Evolutionary conservation across 768 basidiomycete genomes (phyloP).

Genomic region (Tricholoma matsutake): DNA sequence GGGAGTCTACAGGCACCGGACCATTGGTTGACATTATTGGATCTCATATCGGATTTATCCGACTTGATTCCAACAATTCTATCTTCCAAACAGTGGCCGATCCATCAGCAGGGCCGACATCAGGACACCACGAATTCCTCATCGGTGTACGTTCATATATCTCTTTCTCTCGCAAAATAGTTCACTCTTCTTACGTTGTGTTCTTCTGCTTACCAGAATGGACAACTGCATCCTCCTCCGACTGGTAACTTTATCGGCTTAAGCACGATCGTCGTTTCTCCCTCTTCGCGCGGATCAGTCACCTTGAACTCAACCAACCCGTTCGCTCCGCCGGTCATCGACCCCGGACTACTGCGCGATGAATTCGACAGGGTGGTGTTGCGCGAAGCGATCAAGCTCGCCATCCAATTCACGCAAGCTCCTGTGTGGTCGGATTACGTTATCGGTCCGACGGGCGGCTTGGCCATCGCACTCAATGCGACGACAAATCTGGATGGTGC

Average conservation of each 20-base stretch:
- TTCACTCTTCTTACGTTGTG: neutral
- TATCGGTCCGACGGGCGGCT: constrained; percentile 4
- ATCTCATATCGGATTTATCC: constrained; percentile 16
- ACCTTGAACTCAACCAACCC: constrained; percentile 10
- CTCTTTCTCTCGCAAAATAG: neutral
- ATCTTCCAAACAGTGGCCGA: constrained; percentile 13
- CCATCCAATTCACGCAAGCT: constrained; percentile 10
- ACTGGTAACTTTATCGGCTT: constrained; percentile 14
- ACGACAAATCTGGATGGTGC: neutral
- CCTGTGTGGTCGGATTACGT: constrained; percentile 15
- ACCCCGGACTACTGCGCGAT: constrained; percentile 11
- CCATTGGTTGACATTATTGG: constrained; percentile 20
- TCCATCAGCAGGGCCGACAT: constrained; percentile 22
- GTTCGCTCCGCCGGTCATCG: constrained; percentile 12
- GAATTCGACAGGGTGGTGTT: constrained; percentile 12
- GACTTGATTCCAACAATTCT: constrained; percentile 8
- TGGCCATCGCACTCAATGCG: constrained; percentile 8
- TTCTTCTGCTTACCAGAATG: constrained; percentile 6
- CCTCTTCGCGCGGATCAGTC: constrained; percentile 10
- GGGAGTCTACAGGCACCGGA: constrained; percentile 22
- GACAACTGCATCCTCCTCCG: constrained; percentile 9
- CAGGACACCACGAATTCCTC: constrained; percentile 24
- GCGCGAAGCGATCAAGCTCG: constrained; percentile 15
- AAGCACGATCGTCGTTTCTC: constrained; percentile 15
- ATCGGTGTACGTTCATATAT: constrained; percentile 9